Conservation (phyloP, 495 filamentous ascomycete genomes). For the Penicillium robsamsonii region DNA sequence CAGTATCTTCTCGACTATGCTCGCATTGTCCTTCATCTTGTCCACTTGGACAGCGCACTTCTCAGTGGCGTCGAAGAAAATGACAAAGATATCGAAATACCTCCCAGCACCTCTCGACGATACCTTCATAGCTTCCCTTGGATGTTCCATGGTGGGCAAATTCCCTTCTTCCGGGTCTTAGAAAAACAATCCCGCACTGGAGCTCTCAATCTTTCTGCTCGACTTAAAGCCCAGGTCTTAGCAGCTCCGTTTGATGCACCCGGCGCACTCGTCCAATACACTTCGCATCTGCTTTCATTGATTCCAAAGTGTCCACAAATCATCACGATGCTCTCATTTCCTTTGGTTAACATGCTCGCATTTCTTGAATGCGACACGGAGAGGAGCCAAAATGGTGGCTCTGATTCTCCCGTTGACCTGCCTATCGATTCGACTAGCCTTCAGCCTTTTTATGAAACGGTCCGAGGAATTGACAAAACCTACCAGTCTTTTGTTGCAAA, state of each 20-base stretch:
- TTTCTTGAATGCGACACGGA: neutral
- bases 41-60: constrained; percentile 32
- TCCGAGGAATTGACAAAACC: constrained; percentile 31
- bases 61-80: constrained; percentile 22
- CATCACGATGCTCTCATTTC: neutral
- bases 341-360: neutral
- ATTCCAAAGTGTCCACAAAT: neutral
- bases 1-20: constrained; percentile 39
- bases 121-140: constrained; percentile 34
- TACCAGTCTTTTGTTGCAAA: constrained; percentile 40
- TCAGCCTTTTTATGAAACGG: constrained; percentile 27
- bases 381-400: neutral
- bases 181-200: constrained; percentile 25
- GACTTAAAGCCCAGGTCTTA: constrained; percentile 31
- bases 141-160: constrained; percentile 28
- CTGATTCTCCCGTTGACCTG: constrained; percentile 13
- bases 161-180: constrained; percentile 35
- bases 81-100: constrained; percentile 25
- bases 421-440: constrained; percentile 19
- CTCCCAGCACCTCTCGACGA: constrained; percentile 27
- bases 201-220: constrained; percentile 23
- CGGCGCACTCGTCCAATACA: constrained; percentile 1
- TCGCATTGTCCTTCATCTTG: constrained; percentile 35
- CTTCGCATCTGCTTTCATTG: neutral
- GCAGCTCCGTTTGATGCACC: constrained; percentile 26